A percentile compares a stretch with the other conserved stretches of the same genome.
Evolutionary conservation across 352 stramenopile species (phyloP).

Genomic region (Pythium oligandrum): DNA sequence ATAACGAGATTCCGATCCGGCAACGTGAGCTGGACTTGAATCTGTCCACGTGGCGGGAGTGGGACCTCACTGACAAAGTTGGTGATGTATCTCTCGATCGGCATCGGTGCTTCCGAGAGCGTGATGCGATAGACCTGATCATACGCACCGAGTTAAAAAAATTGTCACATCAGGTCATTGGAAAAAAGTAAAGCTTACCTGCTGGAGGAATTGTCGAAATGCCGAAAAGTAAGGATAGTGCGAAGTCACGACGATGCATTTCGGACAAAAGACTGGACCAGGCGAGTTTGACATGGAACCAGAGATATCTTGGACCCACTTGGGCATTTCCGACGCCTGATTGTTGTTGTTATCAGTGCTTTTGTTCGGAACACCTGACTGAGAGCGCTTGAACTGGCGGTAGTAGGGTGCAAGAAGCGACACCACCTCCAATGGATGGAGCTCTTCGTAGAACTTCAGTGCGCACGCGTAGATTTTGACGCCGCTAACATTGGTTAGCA

Average conservation of each 20-base stretch:
- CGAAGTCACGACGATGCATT: constrained; percentile 91
- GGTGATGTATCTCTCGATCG: constrained; percentile 95
- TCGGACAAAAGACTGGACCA: constrained; percentile 86
- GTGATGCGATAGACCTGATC: constrained; percentile 74
- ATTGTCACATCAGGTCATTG: too few relatives aligned
- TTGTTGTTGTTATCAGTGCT: constrained; percentile 33
- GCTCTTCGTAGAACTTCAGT: constrained; percentile 78
- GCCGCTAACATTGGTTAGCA: constrained; percentile 77
- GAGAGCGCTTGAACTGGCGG: constrained; percentile 12
- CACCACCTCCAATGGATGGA: constrained; percentile 76
- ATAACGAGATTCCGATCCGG: constrained; percentile 85
- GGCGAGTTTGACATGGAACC: constrained; percentile 33
- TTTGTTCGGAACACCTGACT: constrained; percentile 2
- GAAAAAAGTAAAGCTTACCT: constrained; percentile 44
- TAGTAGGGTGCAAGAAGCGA: constrained; percentile 57
- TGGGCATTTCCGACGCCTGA: constrained; percentile 33
- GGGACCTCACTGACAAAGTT: constrained; percentile 97
- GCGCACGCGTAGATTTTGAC: constrained; percentile 79
- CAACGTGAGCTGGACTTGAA: constrained; percentile 88
- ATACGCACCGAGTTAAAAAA: too few relatives aligned
- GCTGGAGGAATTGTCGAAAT: constrained; percentile 94
- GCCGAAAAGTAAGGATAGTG: constrained; percentile 95
- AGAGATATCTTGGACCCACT: constrained; percentile 72
- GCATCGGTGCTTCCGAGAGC: constrained; percentile 86
- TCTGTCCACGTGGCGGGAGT: constrained; percentile 87